phyloP scores from a whole-genome alignment of 371 early-diverging fungal species.

The Mucor circinelloides region DNA sequence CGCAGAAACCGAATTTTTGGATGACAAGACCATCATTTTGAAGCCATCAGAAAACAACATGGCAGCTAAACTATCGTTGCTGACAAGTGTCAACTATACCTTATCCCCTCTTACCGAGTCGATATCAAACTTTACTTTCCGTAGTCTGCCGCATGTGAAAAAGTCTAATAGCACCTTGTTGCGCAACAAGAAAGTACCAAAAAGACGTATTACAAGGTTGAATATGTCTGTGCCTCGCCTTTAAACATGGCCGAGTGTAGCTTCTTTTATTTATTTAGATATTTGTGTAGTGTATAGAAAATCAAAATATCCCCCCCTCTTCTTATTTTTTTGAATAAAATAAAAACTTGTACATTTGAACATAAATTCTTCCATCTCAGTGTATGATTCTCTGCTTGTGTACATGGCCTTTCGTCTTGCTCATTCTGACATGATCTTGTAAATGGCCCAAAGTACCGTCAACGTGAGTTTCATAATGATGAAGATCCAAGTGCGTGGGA shows the following conservation, averaged over 20 bases:
- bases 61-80: slow-evolving; percentile 80
- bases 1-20: background rate
- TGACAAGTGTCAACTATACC: slow-evolving; percentile 82
- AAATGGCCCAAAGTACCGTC: slow-evolving; percentile 17
- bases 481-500: slow-evolving; percentile 17
- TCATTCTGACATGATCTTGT: slow-evolving; percentile 22
- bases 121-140: slow-evolving; percentile 75
- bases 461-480: slow-evolving; percentile 22
- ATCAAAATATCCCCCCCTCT: slow-evolving; percentile 4
- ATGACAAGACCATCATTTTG: slow-evolving; percentile 30
- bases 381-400: slow-evolving; percentile 14
- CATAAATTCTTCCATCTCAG: background rate
- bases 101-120: slow-evolving; percentile 80
- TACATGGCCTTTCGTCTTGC: slow-evolving; percentile 12
- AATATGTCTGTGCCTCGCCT: slow-evolving; percentile 17
- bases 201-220: slow-evolving; percentile 42
- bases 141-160: slow-evolving; percentile 60
- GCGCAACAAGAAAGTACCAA: slow-evolving; percentile 43
- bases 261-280: slow-evolving; percentile 5
- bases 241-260: background rate
- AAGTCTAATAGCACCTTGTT: slow-evolving; percentile 6
- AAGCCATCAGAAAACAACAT: slow-evolving; percentile 71
- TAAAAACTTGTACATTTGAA: background rate
- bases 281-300: background rate
- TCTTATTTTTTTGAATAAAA: background rate